Base-by-base conservation (phyloP, 2,329 filamentous ascomycete species). In the Leptographium galeiforme region DNA sequence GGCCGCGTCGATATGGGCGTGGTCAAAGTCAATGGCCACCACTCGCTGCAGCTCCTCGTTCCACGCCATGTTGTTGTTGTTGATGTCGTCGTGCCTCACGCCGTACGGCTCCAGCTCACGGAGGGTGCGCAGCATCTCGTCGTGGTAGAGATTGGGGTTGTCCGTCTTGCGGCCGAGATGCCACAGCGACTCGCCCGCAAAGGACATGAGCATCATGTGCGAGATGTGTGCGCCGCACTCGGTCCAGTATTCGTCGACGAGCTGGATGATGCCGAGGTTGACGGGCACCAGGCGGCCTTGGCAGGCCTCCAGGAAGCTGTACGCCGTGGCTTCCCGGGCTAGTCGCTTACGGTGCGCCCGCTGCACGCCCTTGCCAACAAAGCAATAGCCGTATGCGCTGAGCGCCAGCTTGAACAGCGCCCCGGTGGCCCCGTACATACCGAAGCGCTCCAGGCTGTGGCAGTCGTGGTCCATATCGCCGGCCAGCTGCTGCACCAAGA, bases 201-300 rank as follows among this genome's bases (percentile, higher is more conserved):
- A 58, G n/a, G 57, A 56, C 51, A 59, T 40, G 13, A 59, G 50
- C 56, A 59, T 50, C 55, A 59, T 55, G 47, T 57, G 50, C 16
- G 53, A 46, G 33, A 58, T 47, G 30, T 50, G 50, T 6, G 48
- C 51, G 39, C 48, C 41, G 46, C 43, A 48, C n/a, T 19, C 13
- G 16, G 56, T 51, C 19, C 39, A 47, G 47, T 53, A 57, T 16
- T 47, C 50, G 11, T 48, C 34, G 11, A 46, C 50, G 19, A 59
- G 52, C 45, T 55, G n/a, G 25, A 59, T 45, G 8, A 54, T 8
- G 33, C 57, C 57, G 11, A 58, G 53, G 30, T 43, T 45, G 19
- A 59, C 57, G 10, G 57, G 57, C 32, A 59, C 45, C 33, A 56
- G 39, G 3, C 18, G 18, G 48, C 56, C 57, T 40, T 58, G 56